A percentile compares a stretch with the other conserved stretches of the same genome.
These are phyloP conservation scores for Suaeda aralocaspica DNA, from an alignment of 148 eudicot species.

Conservation along the genomic window DNA sequence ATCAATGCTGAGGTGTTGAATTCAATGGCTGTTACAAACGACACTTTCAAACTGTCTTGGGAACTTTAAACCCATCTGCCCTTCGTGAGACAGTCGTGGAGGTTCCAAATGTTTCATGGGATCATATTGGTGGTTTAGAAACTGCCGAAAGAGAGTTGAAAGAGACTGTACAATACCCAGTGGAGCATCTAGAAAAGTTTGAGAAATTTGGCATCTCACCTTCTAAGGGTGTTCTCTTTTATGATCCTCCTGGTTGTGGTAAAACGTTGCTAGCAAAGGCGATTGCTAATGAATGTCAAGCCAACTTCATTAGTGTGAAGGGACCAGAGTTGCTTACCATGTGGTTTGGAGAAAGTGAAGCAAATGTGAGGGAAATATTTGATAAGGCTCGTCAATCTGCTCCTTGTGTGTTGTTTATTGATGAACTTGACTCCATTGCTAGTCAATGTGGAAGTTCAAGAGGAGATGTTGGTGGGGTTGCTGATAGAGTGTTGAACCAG, in stretches of 20 bases:
- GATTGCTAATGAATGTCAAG: no score
- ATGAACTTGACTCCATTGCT: slow-evolving; percentile 55
- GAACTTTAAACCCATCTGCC: slow-evolving; percentile 36
- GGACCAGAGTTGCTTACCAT: no score
- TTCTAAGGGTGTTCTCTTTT: slow-evolving; percentile 34
- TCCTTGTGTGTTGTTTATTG: slow-evolving; percentile 52
- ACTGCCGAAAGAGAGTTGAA: no score
- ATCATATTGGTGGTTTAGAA: no score
- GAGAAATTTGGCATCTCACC: slow-evolving; percentile 52
- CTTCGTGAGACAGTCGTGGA: slow-evolving; percentile 43
- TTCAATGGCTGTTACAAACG: slow-evolving; percentile 40
- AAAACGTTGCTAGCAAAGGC: slow-evolving; percentile 56
- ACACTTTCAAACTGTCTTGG: slow-evolving; percentile 42
- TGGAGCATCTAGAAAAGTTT: slow-evolving; percentile 56
- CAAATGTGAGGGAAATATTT: slow-evolving; percentile 53
- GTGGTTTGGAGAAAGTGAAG: slow-evolving; percentile 66
- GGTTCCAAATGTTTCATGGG: no score
- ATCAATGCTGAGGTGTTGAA: slow-evolving; percentile 43
- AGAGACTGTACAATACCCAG: slow-evolving; percentile 59
- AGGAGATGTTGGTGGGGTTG: slow-evolving; percentile 95
- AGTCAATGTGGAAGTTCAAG: slow-evolving; percentile 71
- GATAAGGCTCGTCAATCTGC: slow-evolving; percentile 58
- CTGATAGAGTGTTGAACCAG: slow-evolving; percentile 84
- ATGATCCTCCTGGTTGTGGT: slow-evolving; percentile 29
- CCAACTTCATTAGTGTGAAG: no score